Evolutionary conservation across 148 eudicot species (phyloP).

Genomic region (Euryodendron excelsum): DNA sequence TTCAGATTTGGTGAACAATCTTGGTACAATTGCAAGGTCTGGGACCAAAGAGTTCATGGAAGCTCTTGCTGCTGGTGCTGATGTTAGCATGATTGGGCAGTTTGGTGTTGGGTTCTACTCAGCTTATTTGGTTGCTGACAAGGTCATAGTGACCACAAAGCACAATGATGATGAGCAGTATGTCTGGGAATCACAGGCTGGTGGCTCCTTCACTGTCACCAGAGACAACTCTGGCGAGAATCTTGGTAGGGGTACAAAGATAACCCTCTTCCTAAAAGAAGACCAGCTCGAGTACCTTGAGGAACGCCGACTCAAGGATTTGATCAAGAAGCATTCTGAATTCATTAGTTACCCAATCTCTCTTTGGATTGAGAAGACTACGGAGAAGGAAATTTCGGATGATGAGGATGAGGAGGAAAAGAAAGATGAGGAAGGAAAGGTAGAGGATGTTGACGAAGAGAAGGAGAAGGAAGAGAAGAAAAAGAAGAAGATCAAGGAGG

Average conservation of each 20-base stretch:
- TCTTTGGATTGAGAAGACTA: slow-evolving; percentile 78
- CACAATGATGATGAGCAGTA: slow-evolving; percentile 83
- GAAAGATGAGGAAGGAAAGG: slow-evolving; percentile 76
- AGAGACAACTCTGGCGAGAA: slow-evolving; percentile 67
- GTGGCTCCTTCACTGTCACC: slow-evolving; percentile 78
- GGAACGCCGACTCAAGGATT: slow-evolving; percentile 78
- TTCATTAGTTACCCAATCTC: slow-evolving; percentile 85
- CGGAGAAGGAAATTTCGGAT: slow-evolving; percentile 79
- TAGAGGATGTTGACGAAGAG: slow-evolving; percentile 82
- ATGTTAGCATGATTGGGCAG: slow-evolving; percentile 84
- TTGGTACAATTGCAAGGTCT: slow-evolving; percentile 73
- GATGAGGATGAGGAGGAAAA: slow-evolving; percentile 83
- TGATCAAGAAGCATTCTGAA: slow-evolving; percentile 75
- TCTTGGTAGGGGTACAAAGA: slow-evolving; percentile 80
- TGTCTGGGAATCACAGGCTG: slow-evolving; percentile 76
- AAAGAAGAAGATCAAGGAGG: slow-evolving; percentile 85
- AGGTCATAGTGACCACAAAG: slow-evolving; percentile 74
- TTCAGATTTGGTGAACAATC: slow-evolving; percentile 78
- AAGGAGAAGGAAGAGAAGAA: slow-evolving; percentile 80
- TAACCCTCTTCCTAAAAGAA: slow-evolving; percentile 64
- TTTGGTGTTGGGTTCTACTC: slow-evolving; percentile 79
- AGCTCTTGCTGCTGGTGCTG: slow-evolving; percentile 84
- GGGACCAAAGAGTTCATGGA: slow-evolving; percentile 89
- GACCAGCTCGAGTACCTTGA: slow-evolving; percentile 85
- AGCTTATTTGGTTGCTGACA: slow-evolving; percentile 78